phyloP scores from a whole-genome alignment of 345 rosid genomes.

The Carallia brachiata region DNA sequence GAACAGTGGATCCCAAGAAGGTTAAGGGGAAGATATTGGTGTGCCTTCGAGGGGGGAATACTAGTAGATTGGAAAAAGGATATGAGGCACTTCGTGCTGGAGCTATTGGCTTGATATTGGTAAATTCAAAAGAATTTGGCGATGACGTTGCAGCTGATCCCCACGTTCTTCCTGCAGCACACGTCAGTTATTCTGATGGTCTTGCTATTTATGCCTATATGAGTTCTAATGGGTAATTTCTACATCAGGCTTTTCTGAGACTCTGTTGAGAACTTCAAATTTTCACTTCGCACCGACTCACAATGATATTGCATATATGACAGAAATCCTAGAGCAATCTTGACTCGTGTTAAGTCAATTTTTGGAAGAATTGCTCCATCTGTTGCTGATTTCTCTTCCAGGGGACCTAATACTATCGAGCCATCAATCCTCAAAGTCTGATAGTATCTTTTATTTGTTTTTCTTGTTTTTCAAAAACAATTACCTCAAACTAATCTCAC shows the following conservation, averaged over 20 bases:
- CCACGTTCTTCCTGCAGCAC: constrained; percentile 48
- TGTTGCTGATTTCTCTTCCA: constrained; percentile 39
- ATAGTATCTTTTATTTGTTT: background rate
- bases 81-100: constrained; percentile 35
- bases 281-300: background rate
- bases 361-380: constrained; percentile 21
- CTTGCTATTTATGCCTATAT: constrained; percentile 35
- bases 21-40: constrained; percentile 61
- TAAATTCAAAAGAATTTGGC: constrained; percentile 29
- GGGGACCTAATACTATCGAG: constrained; percentile 40
- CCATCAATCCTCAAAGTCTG: constrained; percentile 40
- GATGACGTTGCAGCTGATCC: constrained; percentile 36
- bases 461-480: background rate
- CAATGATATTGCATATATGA: background rate
- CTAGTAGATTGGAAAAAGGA: constrained; percentile 36
- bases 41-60: constrained; percentile 39
- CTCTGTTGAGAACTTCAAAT: background rate
- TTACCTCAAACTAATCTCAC: too few relatives aligned
- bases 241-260: background rate
- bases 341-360: constrained; percentile 14
- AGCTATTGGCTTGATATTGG: constrained; percentile 54
- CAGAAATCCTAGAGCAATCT: constrained; percentile 35
- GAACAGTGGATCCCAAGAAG: constrained; percentile 48
- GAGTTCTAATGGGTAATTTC: constrained; percentile 38
- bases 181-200: constrained; percentile 37